Base-by-base conservation (phyloP, 169 alveolate genomes). In the Plasmodium billcollinsi region DNA sequence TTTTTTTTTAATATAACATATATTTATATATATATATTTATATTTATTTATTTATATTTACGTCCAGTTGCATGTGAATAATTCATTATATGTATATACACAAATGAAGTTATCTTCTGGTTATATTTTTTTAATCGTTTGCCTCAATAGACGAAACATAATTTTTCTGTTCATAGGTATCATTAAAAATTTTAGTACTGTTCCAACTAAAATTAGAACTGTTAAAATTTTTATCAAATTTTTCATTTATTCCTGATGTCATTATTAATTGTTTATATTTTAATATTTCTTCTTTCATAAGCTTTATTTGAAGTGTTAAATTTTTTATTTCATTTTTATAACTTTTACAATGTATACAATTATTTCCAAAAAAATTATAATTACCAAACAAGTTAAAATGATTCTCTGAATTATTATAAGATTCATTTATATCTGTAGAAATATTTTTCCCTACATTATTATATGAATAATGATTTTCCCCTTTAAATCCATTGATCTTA, bases 311-410 rank as follows among this genome's bases (percentile, higher is more conserved):
- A 20, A 18, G 62, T 49, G 67, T 59, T 78, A 78, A 66, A 24
- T 78, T 78, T 49, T 78, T 78, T 26, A 78, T 78, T 66, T 78
- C 89, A 65, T 63, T 78, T 66, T 78, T 78, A 71, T 78, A 78
- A 52, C 67, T 75, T 59, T 78, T 78, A n/a, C 89, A 78, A 43
- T 78, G 89, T 67, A 78, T 26, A 20, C 89, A 78, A 0, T 73
- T 65, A 33, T 58, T 47, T 5, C 89, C 89, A 58, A 39, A 78
- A 26, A 78, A 78, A 45, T 63, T 78, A 59, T 78, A 78, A 65
- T 78, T 66, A 7, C 89, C 89, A 78, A 78, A 78, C 2, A 61
- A 52, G 56, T 78, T 78, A 49, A 66, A 78, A 66, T 52, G 21
- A 24, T 62, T 65, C 20, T 39, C 47, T 49, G 89, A 78, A 14